Evolutionary conservation across 108 stramenopile genomes (phyloP), one percentile per base, ranked within the genome.

Genomic region (Fragilaria crotonensis): DNA sequence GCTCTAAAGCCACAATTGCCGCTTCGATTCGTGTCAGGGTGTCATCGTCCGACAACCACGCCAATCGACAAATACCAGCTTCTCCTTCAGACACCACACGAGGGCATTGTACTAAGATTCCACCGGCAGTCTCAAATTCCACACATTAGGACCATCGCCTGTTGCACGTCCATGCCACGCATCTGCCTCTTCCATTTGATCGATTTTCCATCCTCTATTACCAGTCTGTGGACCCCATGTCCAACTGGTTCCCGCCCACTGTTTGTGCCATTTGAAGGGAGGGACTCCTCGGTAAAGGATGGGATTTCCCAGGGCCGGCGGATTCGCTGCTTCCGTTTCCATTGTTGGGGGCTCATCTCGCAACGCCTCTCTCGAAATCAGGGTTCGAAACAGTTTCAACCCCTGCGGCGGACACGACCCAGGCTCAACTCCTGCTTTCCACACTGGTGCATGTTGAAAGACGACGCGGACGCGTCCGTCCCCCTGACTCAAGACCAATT

Each of bases 391-490:
- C 41, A 91, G 47, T 49, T 91, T 91, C 45, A 91, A 50, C 45
- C 79, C 89, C 62, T 87, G 79, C 5, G 89, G 89, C 26, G 89
- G 89, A 63, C 85, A 77, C 23, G 67, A 76, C 45, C 79, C 81
- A 20, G 84, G 84, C 58, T 91, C 85, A 7, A 87, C 68, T 9
- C 80, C 89, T 28, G 59, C 67, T 65, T 74, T 80, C 89, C 89
- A 91, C 0, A 87, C 89, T 20, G 85, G 85, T n/a, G 85, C 89
- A 75, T 91, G 85, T 68, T 87, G 79, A 72, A 87, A 91, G 22
- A 80, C 74, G 21, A 85, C 85, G 27, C 89, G 76, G 7, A 91
- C 75, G 19, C 89, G 70, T 14, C 82, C 89, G 71, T 87, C 77
- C 5, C 84, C 85, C 52, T 87, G 76, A 46, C 60, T 48, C 57